These are phyloP conservation scores for Isatis lusitanica DNA, from an alignment of 441 rosid genomes.

Conservation along the genomic window DNA sequence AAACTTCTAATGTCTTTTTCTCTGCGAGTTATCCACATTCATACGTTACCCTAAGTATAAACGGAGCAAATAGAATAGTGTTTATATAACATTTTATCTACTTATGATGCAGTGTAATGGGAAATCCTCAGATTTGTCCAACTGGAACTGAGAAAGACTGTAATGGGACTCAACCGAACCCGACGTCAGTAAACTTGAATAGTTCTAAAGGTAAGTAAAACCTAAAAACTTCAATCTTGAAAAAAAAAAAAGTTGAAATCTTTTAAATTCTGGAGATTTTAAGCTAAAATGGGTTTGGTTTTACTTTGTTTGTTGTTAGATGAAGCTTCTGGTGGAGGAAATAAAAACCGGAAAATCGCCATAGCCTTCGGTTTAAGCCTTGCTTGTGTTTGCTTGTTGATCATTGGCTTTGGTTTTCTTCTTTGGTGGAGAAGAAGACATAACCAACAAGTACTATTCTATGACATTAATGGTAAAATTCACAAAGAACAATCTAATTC, in stretches of 20 bases:
- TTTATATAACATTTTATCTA: neutral
- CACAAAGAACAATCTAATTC: neutral
- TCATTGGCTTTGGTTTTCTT: slow-evolving; percentile 66
- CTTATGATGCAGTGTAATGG: slow-evolving; percentile 59
- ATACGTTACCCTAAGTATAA: slow-evolving; percentile 3
- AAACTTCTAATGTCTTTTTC: neutral
- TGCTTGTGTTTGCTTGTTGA: slow-evolving; percentile 65
- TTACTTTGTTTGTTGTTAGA: slow-evolving; percentile 35
- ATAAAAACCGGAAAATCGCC: slow-evolving; percentile 61
- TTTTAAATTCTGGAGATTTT: neutral
- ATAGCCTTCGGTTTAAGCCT: slow-evolving; percentile 70
- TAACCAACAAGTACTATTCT: slow-evolving; percentile 82
- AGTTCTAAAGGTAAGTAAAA: slow-evolving; percentile 56
- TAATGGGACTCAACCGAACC: slow-evolving; percentile 61
- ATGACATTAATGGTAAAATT: slow-evolving; percentile 72
- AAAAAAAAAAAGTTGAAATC: neutral
- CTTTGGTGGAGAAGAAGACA: slow-evolving; percentile 81
- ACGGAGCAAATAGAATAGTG: neutral
- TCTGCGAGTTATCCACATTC: neutral
- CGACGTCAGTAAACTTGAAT: slow-evolving; percentile 54
- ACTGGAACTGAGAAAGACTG: slow-evolving; percentile 69
- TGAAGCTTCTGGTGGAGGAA: slow-evolving; percentile 45
- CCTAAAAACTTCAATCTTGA: neutral
- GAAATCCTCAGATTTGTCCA: slow-evolving; percentile 85
- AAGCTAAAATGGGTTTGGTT: slow-evolving; percentile 6